Conservation (phyloP, 2,329 filamentous ascomycete genomes). For the Helotiales sp. region DNA sequence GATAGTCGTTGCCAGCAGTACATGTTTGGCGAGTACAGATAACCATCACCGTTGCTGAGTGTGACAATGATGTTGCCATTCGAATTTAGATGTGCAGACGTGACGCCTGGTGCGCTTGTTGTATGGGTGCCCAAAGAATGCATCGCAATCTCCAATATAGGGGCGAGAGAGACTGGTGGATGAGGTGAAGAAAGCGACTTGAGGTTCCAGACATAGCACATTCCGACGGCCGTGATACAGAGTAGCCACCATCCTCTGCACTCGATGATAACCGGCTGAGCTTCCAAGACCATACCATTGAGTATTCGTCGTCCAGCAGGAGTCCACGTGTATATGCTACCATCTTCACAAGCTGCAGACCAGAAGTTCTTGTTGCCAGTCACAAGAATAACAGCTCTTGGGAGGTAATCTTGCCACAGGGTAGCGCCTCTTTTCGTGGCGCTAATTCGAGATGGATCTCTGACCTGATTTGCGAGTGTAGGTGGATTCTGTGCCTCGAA, state of each 20-base stretch:
- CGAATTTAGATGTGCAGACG: constrained; percentile 88
- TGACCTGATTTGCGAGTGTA: constrained; percentile 56
- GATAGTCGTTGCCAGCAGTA: constrained; percentile 94
- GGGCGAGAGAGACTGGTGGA: constrained; percentile 84
- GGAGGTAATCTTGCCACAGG: constrained; percentile 93
- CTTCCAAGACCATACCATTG: constrained; percentile 83
- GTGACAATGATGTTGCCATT: constrained; percentile 85
- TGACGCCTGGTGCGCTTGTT: constrained; percentile 78
- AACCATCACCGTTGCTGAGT: constrained; percentile 92
- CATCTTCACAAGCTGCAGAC: constrained; percentile 91
- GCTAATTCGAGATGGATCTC: constrained; percentile 82
- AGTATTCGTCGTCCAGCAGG: constrained; percentile 84
- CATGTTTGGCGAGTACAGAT: constrained; percentile 82
- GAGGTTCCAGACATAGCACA: constrained; percentile 93
- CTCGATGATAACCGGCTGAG: constrained; percentile 92
- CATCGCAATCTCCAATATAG: constrained; percentile 83
- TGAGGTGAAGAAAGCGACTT: constrained; percentile 81
- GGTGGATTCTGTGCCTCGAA: constrained; percentile 87
- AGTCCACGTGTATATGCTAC: constrained; percentile 86
- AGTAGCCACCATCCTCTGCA: constrained; percentile 87
- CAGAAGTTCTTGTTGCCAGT: constrained; percentile 91
- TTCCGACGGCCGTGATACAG: constrained; percentile 83
- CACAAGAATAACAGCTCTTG: constrained; percentile 81
- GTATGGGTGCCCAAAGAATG: constrained; percentile 75
- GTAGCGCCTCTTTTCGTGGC: constrained; percentile 77